Evolutionary conservation across 2,329 filamentous ascomycete species (phyloP), one percentile per base, ranked within the genome.

Genomic region (Neonectria sp.): DNA sequence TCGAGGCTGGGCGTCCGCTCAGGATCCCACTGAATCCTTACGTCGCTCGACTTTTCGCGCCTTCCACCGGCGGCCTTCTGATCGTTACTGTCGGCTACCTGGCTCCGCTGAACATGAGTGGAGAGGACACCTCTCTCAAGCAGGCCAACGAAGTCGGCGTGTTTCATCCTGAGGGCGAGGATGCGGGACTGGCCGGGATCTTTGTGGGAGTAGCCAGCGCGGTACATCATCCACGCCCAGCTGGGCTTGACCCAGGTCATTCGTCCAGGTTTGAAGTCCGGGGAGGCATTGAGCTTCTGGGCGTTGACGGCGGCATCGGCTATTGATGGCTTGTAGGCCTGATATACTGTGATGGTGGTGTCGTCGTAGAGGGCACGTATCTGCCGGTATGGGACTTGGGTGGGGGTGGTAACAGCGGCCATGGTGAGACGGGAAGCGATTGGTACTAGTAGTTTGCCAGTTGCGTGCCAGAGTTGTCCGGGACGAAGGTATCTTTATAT

Each of bases 191-290:
- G 89, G 3, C 84, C 77, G 0, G 76, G 33, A 67, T 89, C 87
- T 71, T 91, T 91, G 76, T 82, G 84, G 0, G 86, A 86, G 79
- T 90, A 91, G 17, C 88, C 89, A 24, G 84, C 82, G 55, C 89
- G 88, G 75, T 91, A 91, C 78, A 90, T 86, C 85, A 90, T 89
- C 89, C 89, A 91, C 53, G 82, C 80, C 85, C 88, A 91, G 65
- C 84, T 87, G 0, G 89, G 89, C 73, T 91, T 91, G 70, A 91
- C 86, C 89, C 89, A 91, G 4, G 89, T 91, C 88, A 90, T 91
- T 58, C 89, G 85, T 1, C 78, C 78, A n/a, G 80, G 79, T 15
- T 78, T 81, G 79, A 90, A 91, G 7, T 82, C 78, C 3, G 86
- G 81, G 1, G 86, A 88, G 0, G 87, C 85, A 55, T 84, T 78